Evolutionary conservation across 192 early-diverging fungal genomes (phyloP), one percentile per base, ranked within the genome.

Genomic region (Diversispora eburnea): DNA sequence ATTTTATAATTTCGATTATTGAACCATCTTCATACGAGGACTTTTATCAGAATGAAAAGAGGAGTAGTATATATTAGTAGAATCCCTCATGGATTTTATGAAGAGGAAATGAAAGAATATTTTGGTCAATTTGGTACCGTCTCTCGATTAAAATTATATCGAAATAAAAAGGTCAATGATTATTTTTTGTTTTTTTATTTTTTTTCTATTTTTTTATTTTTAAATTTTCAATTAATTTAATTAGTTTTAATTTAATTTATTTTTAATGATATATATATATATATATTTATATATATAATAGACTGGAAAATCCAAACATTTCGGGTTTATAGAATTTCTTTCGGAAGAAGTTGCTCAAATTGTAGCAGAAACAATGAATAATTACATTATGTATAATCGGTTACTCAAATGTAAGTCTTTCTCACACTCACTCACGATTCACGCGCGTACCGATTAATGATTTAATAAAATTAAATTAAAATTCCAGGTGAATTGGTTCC

Each of bases 31-130:
- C 25, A 33, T 33, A 33, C 25, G 25, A 33, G 25, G 25, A 17
- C 39, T 25, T 20, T 20, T 72, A 75, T 66, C 22, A 73, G 67
- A 75, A 74, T 41, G 67, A 80, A 73, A 59, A 81, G 86, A 22
- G 94, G 94, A 49, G 91, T 93, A 9, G 78, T 97, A 15, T 98
- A 94, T 79, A 78, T 99, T 65, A 92, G 94, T 61, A 90, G 92
- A 52, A 92, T 99, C 63, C 97, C 97, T 5, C 93, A 97, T 69
- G 94, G 94, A 17, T 99, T 99, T 81, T 94, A 95, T 81, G 97
- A 99, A 78, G 80, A 91, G 41, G 88, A 95, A 77, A 97, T 99
- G 93, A 68, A 79, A 62, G 80, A 79, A 6, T 99, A 99, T 80
- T 99, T 99, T 84, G 78, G 84, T 43, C 97, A 99, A 77, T 99